Base-by-base conservation (phyloP, 2,329 filamentous ascomycete genomes). In the Thyridium curvatum region DNA sequence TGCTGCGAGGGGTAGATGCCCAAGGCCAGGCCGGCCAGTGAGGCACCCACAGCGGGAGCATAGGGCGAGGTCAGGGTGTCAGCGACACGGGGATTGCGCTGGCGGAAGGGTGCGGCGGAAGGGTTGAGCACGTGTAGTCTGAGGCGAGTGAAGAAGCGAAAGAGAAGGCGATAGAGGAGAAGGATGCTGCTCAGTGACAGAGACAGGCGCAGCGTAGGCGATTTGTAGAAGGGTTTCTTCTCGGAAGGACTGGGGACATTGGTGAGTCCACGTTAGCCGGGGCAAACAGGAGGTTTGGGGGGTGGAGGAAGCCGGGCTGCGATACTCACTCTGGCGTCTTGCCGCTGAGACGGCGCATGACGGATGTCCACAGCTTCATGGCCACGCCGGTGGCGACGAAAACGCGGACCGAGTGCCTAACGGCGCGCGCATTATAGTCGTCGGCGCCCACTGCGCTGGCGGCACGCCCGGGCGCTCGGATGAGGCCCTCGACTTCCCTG, bases 1-100 rank as follows among this genome's bases (percentile, higher is more conserved):
- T 77, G 71, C 46, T 67, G 62, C 1, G 77, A 50, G 55, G 91
- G 71, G 47, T 80, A 86, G 9, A 94, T 74, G 8, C 86, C 86
- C 14, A 97, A 69, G 36, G 86, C 83, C 36, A 94, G 74, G 3
- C 91, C 91, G 1, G 91, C 88, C 35, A 96, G 62, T 51, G 86
- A 89, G 6, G 91, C 90, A 10, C 91, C 93, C n/a, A 96, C 73
- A 2, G 90, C 89, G 1, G 91, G 91, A 1, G 91, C 86, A 56
- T 89, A 84, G 9, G 76, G 74, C 2, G 88, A 94, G 0, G 89
- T 95, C 41, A 98, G 70, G 0, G 85, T 78, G 15, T 70, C 71
- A 1, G 86, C 75, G 12, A 89, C 77, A 14, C 77, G 77, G 1
- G 90, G 90, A 53, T 97, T 96, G 39, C 91, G 83, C 41, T 74